These are phyloP conservation scores for Mycena sanguinolenta DNA, from an alignment of 768 basidiomycete genomes.

Conservation along the genomic window DNA sequence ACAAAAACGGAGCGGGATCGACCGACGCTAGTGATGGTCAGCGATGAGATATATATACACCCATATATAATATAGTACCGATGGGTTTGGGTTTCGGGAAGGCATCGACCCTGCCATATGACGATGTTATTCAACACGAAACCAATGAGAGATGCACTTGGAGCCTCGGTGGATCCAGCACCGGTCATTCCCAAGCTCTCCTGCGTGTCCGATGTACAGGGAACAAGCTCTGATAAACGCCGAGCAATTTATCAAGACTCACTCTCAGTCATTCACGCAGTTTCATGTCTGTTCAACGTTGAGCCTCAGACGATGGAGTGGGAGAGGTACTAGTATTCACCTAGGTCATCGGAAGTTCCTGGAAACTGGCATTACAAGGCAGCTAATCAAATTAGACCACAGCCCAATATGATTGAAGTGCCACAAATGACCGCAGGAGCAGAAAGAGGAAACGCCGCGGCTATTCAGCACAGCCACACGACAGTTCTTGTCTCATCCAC, in stretches of 20 bases:
- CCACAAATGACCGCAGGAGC: not conserved
- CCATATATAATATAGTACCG: constrained; percentile 1
- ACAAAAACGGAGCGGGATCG: not conserved
- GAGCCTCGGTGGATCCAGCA: not conserved
- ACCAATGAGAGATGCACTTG: not conserved
- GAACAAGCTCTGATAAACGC: not conserved
- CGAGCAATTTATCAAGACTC: constrained; percentile 12
- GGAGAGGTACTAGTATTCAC: not conserved
- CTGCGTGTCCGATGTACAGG: not conserved
- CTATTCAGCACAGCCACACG: not conserved
- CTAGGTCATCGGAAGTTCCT: not conserved
- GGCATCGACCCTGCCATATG: not conserved
- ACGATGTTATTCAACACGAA: not conserved
- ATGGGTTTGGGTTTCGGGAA: not conserved
- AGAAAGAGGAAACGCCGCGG: constrained; percentile 17
- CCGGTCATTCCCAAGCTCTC: not conserved
- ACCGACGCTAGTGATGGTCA: not conserved
- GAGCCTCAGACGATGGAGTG: too few relatives aligned
- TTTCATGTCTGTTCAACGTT: too few relatives aligned
- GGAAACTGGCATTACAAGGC: not conserved
- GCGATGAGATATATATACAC: not conserved
- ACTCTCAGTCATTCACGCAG: not conserved
- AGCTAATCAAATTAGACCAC: too few relatives aligned
- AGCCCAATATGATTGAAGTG: not conserved
- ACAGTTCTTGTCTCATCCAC: not conserved